Conservation (phyloP, 2,329 filamentous ascomycete genomes). For the Apiospora arundinis region DNA sequence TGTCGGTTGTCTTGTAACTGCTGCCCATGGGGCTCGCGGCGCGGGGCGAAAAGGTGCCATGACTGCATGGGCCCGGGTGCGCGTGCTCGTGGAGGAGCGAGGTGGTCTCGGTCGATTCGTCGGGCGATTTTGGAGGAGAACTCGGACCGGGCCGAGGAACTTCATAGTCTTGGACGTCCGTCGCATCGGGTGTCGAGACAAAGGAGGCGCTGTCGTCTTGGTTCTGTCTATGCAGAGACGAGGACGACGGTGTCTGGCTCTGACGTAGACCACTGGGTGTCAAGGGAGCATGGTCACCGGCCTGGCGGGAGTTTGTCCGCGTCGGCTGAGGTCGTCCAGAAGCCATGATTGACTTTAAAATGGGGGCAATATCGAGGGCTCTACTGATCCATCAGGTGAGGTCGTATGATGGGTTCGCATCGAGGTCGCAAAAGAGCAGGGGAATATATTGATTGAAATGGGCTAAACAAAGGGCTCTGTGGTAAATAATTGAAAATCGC, state of each 20-base stretch:
- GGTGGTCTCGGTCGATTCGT: constrained; percentile 54
- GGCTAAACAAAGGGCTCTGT: background rate
- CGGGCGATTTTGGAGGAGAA: background rate
- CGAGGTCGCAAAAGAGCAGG: background rate
- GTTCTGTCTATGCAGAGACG: constrained; percentile 27
- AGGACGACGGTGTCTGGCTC: constrained; percentile 38
- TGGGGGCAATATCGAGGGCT: background rate
- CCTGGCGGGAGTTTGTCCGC: constrained; percentile 24
- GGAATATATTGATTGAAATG: background rate
- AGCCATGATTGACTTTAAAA: constrained; percentile 17
- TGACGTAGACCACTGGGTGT: constrained; percentile 41
- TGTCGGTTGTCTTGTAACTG: constrained; percentile 35
- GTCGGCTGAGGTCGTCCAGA: constrained; percentile 22
- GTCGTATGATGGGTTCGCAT: background rate
- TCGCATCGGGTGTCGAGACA: constrained; percentile 15
- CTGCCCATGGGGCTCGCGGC: constrained; percentile 56
- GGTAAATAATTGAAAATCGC: background rate
- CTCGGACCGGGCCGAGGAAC: constrained; percentile 11
- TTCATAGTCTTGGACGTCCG: constrained; percentile 4
- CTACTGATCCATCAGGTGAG: constrained; percentile 9
- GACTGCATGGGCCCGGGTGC: constrained; percentile 63
- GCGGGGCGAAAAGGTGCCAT: constrained; percentile 79
- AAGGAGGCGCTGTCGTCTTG: constrained; percentile 15
- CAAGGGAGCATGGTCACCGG: constrained; percentile 34
- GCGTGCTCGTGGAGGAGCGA: constrained; percentile 50